Percentiles rank a stretch among this genome's conserved stretches.
Evolutionary conservation across 169 alveolate genomes (phyloP).

Genomic region (Theileria orientalis): DNA sequence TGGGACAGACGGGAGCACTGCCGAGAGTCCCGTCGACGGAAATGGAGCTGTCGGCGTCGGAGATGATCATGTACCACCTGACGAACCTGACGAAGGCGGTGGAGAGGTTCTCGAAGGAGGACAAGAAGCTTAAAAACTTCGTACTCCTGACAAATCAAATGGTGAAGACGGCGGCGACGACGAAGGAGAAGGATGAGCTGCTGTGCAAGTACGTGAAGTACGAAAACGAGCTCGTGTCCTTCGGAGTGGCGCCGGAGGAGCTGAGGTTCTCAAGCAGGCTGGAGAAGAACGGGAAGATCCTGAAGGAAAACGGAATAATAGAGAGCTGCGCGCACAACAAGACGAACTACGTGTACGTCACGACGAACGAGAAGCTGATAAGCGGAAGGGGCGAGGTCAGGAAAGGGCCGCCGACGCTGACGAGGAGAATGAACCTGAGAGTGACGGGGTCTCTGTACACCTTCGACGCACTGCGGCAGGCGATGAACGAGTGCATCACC

Average conservation of each 20-base stretch:
- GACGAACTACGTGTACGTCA: background rate
- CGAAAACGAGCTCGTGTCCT: constrained; percentile 7
- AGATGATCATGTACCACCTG: constrained; percentile 6
- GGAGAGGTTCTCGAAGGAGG: background rate
- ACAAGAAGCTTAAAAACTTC: background rate
- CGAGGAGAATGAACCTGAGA: background rate
- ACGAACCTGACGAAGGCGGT: background rate
- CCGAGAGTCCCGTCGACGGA: background rate
- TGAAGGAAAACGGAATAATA: background rate
- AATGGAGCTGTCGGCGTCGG: background rate
- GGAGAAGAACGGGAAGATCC: background rate
- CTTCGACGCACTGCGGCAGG: constrained; percentile 30
- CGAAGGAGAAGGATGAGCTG: background rate
- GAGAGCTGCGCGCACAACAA: background rate
- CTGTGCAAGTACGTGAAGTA: background rate
- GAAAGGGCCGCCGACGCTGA: background rate
- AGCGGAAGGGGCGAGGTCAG: background rate
- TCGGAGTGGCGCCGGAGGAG: background rate
- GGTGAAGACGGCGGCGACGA: background rate
- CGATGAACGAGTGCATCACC: constrained; percentile 32
- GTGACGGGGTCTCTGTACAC: constrained; percentile 7
- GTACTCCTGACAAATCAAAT: background rate
- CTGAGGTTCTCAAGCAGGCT: background rate
- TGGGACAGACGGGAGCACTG: background rate
- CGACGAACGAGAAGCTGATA: background rate